phyloP scores from a whole-genome alignment of 805 yeast genomes.

The Ogataea allantospora region DNA sequence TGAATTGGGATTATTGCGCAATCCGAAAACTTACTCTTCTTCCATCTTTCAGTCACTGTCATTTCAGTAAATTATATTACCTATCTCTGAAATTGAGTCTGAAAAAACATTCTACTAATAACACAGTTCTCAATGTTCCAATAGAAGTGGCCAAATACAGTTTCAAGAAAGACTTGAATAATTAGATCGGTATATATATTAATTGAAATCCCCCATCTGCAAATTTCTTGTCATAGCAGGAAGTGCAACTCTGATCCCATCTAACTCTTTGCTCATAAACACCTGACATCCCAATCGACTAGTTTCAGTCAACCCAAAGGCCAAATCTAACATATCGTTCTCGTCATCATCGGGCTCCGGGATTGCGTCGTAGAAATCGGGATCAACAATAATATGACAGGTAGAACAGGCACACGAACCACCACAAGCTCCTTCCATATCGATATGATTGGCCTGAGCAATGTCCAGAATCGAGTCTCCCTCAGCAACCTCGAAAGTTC shows the following conservation, averaged over 20 bases:
- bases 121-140: slow-evolving; percentile 20
- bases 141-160: slow-evolving; percentile 23
- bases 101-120: slow-evolving; percentile 18
- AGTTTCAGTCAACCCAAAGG: slow-evolving; percentile 96
- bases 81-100: slow-evolving; percentile 16
- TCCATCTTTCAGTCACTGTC: slow-evolving; percentile 24
- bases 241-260: slow-evolving; percentile 90
- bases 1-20: slow-evolving; percentile 14
- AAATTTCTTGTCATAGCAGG: slow-evolving; percentile 97
- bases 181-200: slow-evolving; percentile 7
- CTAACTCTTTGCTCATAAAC: slow-evolving; percentile 82
- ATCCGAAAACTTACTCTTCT: slow-evolving; percentile 18
- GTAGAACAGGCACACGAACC: slow-evolving; percentile 99
- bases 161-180: slow-evolving; percentile 2
- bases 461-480: slow-evolving; percentile 92
- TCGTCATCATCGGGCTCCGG: slow-evolving; percentile 98
- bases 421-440: slow-evolving; percentile 98
- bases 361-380: slow-evolving; percentile 84
- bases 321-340: slow-evolving; percentile 96
- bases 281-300: slow-evolving; percentile 95
- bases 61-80: slow-evolving; percentile 20
- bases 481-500: slow-evolving; percentile 79
- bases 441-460: slow-evolving; percentile 90
- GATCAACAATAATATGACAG: slow-evolving; percentile 95
- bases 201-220: slow-evolving; percentile 74